Evolutionary conservation across 2,329 filamentous ascomycete genomes (phyloP).

Genomic region (Penicillium sclerotiorum): DNA sequence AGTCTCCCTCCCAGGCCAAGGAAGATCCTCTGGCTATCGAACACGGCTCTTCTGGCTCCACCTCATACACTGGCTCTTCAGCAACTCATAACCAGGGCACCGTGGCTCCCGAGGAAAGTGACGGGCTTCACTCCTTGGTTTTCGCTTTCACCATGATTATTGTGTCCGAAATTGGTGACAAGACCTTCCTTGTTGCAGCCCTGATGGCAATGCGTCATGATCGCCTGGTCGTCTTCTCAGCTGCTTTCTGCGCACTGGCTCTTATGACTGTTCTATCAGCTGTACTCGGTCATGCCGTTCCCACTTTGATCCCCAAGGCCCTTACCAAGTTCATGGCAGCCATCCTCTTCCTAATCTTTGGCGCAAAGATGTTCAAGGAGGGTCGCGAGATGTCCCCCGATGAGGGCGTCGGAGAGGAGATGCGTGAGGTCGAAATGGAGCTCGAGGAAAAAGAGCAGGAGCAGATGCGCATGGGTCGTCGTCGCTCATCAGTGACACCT

Average conservation of each 20-base stretch:
- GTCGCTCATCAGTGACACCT: constrained; percentile 70
- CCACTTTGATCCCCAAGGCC: constrained; percentile 84
- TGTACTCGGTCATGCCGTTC: constrained; percentile 87
- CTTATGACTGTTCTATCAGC: constrained; percentile 96
- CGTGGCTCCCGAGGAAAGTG: constrained; percentile 63
- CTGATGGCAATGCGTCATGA: constrained; percentile 99
- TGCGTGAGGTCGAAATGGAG: constrained; percentile 95
- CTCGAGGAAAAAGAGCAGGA: constrained; percentile 88
- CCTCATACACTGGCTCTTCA: constrained; percentile 33
- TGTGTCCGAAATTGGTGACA: constrained; percentile 95
- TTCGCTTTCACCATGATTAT: constrained; percentile 97
- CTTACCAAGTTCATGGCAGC: constrained; percentile 87
- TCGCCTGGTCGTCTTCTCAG: constrained; percentile 87
- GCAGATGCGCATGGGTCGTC: constrained; percentile 66
- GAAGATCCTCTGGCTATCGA: constrained; percentile 35
- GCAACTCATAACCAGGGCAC: constrained; percentile 32
- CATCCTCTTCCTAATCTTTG: constrained; percentile 85
- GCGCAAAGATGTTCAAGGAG: constrained; percentile 79
- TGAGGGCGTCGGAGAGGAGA: constrained; percentile 92
- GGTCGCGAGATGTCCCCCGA: constrained; percentile 85
- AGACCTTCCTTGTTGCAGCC: constrained; percentile 95
- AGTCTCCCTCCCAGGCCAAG: constrained; percentile 54
- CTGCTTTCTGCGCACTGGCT: constrained; percentile 87
- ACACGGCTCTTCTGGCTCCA: constrained; percentile 26
- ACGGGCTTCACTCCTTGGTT: constrained; percentile 77